Evolutionary conservation across 441 rosid species (phyloP).

Genomic region (Eutrema salsugineum): DNA sequence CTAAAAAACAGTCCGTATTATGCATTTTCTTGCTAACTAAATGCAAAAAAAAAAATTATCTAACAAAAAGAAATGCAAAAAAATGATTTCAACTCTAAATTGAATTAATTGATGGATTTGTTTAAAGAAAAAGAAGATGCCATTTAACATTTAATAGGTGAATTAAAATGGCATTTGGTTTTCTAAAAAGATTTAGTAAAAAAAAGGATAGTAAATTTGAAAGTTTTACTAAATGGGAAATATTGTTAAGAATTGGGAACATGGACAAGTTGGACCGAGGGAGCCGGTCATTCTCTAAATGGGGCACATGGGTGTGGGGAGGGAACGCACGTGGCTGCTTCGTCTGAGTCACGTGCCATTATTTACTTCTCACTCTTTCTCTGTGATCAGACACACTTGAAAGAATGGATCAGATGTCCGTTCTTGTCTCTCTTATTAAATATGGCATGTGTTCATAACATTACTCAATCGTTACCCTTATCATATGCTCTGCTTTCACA

Average conservation of each 20-base stretch:
- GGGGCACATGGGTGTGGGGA: conserved; percentile 51
- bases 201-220: neutral
- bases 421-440: conserved; percentile 25
- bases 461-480: conserved; percentile 26
- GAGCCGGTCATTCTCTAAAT: neutral
- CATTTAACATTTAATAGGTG: no score
- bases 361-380: conserved; percentile 31
- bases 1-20: neutral
- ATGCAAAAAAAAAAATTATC: neutral
- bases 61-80: no score
- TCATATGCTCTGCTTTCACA: conserved; percentile 27
- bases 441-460: conserved; percentile 31
- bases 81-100: neutral
- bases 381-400: conserved; percentile 21
- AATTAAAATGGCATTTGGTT: neutral
- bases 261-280: conserved; percentile 26
- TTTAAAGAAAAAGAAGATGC: no score
- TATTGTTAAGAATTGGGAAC: neutral
- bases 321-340: conserved; percentile 42
- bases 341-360: conserved; percentile 32
- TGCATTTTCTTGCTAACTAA: neutral
- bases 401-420: conserved; percentile 27
- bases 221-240: neutral
- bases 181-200: neutral
- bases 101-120: neutral